Evolutionary conservation across 2,329 filamentous ascomycete genomes (phyloP), one percentile per base, ranked within the genome.

Genomic region (Clonostachys byssicola): DNA sequence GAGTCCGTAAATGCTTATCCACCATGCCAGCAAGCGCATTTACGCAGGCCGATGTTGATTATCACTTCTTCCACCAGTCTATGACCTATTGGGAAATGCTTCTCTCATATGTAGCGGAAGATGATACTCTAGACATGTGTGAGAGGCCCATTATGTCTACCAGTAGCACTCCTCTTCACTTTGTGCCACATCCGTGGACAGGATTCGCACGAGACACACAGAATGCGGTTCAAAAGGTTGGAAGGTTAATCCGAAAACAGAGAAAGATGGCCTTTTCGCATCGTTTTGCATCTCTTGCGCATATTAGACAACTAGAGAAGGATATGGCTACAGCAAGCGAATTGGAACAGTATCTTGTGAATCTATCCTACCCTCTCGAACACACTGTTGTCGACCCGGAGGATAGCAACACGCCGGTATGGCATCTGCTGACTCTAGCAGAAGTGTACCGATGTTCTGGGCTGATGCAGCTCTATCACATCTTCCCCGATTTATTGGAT

Each of bases 11-110:
- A 45, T 20, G 39, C 12, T 48, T 45, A n/a, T 17, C 44, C 2
- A 41, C 46, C 5, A 44, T 43, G 23, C 16, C 43, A 7, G 10
- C 44, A 7, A 20, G 18, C 18, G 16, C 17, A 16, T 40, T 43
- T 1, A 20, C 40, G 1, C 17, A 36, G 3, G 16, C 34, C 5
- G 41, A 51, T 7, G 23, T 42, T 1, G 23, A 40, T 8, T 34
- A 42, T 0, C 18, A 52, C 3, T 54, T 58, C 34, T 53, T 58
- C 44, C 46, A 40, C 17, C 49, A 52, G 2, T 49, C 51, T 1
- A 50, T 58, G 52, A 54, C 56, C 6, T 58, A 57, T 23, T 59
- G 55, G 56, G 50, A 50, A 3, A 56, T 59, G 55, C 47, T 59
- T 1, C 47, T 59, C 3, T 47, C 48, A n/a, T 59, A 49, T 30